Percentiles rank a stretch among this genome's conserved stretches.
phyloP scores from a whole-genome alignment of 2,329 filamentous ascomycete species.

The Cordyceps farinosa region DNA sequence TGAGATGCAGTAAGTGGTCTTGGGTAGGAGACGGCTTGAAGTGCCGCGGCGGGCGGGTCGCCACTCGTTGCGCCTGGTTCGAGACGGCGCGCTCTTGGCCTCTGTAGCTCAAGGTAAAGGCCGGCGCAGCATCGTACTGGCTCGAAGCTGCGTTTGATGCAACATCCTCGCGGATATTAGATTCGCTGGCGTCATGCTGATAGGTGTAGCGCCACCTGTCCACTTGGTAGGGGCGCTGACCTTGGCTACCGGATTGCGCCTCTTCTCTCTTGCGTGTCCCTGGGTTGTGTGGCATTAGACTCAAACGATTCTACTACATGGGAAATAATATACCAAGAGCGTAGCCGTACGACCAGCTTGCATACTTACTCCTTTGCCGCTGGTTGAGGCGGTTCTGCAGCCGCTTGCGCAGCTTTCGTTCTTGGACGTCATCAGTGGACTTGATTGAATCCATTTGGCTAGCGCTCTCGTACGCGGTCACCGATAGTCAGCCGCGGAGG shows the following conservation, averaged over 20 bases:
- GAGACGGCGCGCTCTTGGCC: neutral
- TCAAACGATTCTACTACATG: neutral
- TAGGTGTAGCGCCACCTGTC: conserved; percentile 19
- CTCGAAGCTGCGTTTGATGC: neutral
- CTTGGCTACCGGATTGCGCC: neutral
- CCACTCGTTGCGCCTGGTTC: neutral
- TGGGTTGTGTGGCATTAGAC: neutral
- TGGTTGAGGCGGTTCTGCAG: conserved; percentile 21
- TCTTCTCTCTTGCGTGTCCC: neutral
- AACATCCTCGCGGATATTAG: neutral
- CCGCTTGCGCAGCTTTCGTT: conserved; percentile 19
- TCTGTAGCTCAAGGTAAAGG: neutral
- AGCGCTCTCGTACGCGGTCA: neutral
- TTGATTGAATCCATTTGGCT: neutral
- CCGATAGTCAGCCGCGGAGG: too few species aligned
- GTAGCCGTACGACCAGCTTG: too few species aligned
- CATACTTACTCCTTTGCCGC: conserved; percentile 18
- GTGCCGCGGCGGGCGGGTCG: neutral
- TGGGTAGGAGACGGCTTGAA: neutral
- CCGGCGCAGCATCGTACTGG: neutral
- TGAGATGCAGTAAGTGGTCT: conserved; percentile 16
- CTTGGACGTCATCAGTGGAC: neutral
- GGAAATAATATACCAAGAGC: too few species aligned
- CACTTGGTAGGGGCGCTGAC: conserved; percentile 14
- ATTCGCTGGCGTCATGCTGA: neutral